Percentiles rank a stretch among this genome's conserved stretches.
phyloP scores from a whole-genome alignment of 192 early-diverging fungal species.

The Coemansia aciculifera region DNA sequence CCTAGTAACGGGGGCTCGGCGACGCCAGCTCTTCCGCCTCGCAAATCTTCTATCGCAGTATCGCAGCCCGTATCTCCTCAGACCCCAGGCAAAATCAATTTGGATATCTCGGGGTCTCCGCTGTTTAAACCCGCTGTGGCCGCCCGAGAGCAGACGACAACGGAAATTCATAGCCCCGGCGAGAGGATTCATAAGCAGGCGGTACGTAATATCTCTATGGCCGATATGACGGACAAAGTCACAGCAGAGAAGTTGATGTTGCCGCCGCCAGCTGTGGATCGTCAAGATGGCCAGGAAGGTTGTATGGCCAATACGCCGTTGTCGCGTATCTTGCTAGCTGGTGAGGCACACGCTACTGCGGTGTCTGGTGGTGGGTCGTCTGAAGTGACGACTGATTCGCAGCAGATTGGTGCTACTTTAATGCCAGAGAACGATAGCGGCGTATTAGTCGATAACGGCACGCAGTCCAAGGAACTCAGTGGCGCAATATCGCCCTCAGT shows the following conservation, averaged over 20 bases:
- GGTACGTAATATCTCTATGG: constrained; percentile 35
- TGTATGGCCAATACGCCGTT: constrained; percentile 10
- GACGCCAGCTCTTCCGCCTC: neutral
- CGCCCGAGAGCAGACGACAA: neutral
- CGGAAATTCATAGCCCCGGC: constrained; percentile 25
- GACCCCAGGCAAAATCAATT: constrained; percentile 11
- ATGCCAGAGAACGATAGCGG: constrained; percentile 43
- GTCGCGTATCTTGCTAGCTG: constrained; percentile 10
- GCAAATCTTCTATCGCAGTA: neutral
- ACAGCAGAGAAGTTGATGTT: neutral
- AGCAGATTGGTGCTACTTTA: constrained; percentile 6
- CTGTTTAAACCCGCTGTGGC: constrained; percentile 24
- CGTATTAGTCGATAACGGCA: constrained; percentile 20
- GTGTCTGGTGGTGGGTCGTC: constrained; percentile 1
- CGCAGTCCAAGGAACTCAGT: neutral
- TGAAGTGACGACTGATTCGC: constrained; percentile 10
- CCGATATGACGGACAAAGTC: neutral
- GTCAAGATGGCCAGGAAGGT: constrained; percentile 6
- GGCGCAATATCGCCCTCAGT: neutral
- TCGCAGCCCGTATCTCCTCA: constrained; percentile 10
- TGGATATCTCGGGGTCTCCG: constrained; percentile 34
- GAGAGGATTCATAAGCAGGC: constrained; percentile 45
- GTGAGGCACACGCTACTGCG: neutral
- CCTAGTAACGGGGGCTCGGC: constrained; percentile 19
- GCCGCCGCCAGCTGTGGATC: constrained; percentile 10